Percentiles rank a stretch among this genome's conserved stretches.
Conservation (phyloP, 2,329 filamentous ascomycete genomes). For the Dothiorella sarmentorum region DNA sequence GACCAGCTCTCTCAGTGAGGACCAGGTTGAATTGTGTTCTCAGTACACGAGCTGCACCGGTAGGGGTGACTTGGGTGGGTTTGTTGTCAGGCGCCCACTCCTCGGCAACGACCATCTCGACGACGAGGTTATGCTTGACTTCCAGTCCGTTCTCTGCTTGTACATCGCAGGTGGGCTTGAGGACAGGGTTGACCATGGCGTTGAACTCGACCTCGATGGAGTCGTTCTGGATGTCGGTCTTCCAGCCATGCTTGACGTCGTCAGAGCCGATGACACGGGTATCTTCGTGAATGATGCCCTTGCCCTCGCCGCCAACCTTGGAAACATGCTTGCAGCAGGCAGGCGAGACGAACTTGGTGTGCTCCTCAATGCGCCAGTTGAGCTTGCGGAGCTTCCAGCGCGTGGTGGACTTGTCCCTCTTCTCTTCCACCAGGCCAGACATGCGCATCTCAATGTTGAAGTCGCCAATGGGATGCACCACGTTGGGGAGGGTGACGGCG, state of each 20-base stretch:
- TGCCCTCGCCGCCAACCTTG: constrained; percentile 62
- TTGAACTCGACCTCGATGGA: constrained; percentile 77
- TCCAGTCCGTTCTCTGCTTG: constrained; percentile 71
- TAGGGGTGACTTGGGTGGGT: constrained; percentile 74
- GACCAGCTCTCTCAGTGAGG: constrained; percentile 77
- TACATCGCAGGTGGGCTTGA: constrained; percentile 73
- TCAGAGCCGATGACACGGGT: constrained; percentile 74
- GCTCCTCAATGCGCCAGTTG: constrained; percentile 91
- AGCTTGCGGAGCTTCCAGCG: constrained; percentile 90
- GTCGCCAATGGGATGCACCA: constrained; percentile 81
- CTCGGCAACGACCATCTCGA: constrained; percentile 92
- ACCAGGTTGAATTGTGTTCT: constrained; percentile 85
- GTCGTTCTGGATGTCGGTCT: constrained; percentile 67
- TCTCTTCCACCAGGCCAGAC: constrained; percentile 75
- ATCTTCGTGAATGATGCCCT: constrained; percentile 71
- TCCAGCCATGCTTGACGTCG: constrained; percentile 86
- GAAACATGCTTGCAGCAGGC: constrained; percentile 74
- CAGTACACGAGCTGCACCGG: constrained; percentile 84
- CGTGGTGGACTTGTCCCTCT: constrained; percentile 64
- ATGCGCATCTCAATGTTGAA: constrained; percentile 78
- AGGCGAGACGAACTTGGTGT: constrained; percentile 71
- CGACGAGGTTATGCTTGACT: constrained; percentile 78
- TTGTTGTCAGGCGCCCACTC: constrained; percentile 72
- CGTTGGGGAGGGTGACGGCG: constrained; percentile 73
- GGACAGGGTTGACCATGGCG: constrained; percentile 57